Percentiles rank a stretch among this genome's conserved stretches.
phyloP scores from a whole-genome alignment of 345 rosid species.

The Bruguiera gymnorhiza region DNA sequence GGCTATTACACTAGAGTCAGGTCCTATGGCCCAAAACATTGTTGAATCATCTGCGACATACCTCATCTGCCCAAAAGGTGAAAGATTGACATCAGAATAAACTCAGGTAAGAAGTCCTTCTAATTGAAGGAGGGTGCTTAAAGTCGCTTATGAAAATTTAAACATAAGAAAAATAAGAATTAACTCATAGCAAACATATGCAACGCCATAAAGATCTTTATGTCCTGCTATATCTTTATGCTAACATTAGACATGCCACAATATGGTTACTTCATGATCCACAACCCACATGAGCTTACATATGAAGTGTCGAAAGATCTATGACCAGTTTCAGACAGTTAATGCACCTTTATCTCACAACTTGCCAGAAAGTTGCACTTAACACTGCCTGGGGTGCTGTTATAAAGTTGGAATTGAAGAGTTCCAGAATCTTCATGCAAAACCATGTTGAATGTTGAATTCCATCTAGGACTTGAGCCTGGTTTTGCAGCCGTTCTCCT shows the following conservation, averaged over 20 bases:
- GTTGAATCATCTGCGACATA: constrained; percentile 89
- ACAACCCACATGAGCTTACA: constrained; percentile 9
- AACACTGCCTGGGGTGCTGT: constrained; percentile 53
- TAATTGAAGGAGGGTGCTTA: too few species aligned
- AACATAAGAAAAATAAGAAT: background rate
- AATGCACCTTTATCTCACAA: constrained; percentile 86
- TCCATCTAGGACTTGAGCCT: constrained; percentile 73
- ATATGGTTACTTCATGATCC: background rate
- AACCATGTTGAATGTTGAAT: constrained; percentile 88
- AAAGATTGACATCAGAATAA: constrained; percentile 4
- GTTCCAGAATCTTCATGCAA: constrained; percentile 75
- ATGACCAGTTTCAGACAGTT: background rate
- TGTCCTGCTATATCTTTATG: background rate
- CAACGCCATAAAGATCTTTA: background rate
- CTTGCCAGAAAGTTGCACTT: constrained; percentile 69
- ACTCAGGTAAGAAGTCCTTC: too few species aligned
- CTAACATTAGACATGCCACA: background rate
- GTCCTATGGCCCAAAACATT: constrained; percentile 86
- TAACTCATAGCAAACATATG: background rate
- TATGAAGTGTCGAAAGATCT: background rate
- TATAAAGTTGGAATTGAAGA: constrained; percentile 66
- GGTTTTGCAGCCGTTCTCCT: constrained; percentile 59
- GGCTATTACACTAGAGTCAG: constrained; percentile 67
- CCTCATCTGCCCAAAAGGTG: constrained; percentile 48
- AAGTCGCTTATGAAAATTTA: background rate